Evolutionary conservation across 331 rosid genomes (phyloP).

Genomic region (Quercus phellos): DNA sequence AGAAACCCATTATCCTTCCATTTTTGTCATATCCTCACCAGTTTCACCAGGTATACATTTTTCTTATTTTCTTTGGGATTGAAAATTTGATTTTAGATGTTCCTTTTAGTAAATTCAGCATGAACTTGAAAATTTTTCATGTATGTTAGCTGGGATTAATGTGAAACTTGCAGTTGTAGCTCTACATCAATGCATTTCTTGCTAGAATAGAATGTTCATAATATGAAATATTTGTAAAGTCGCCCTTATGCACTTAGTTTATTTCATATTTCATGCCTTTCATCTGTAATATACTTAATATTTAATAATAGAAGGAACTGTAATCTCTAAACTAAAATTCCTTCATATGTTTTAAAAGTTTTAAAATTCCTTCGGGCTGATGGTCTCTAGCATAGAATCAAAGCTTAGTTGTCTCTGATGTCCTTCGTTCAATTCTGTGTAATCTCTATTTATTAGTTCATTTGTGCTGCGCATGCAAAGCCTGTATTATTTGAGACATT

Average conservation of each 20-base stretch:
- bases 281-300: no score
- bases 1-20: conserved; percentile 65
- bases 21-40: conserved; percentile 77
- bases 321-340: neutral
- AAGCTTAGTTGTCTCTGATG: neutral
- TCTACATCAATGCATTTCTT: neutral
- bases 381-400: neutral
- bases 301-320: neutral
- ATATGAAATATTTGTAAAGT: neutral
- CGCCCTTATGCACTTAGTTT: neutral
- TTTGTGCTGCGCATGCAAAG: neutral
- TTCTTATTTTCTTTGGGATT: conserved; percentile 3
- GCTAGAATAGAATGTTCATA: neutral
- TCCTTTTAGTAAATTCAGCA: conserved; percentile 5
- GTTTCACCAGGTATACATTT: conserved; percentile 63
- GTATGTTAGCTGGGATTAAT: neutral
- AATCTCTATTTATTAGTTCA: neutral
- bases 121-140: neutral
- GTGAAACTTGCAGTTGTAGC: neutral
- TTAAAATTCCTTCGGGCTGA: neutral
- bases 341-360: neutral
- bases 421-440: neutral
- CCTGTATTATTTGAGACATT: no score
- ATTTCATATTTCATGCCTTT: neutral
- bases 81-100: conserved; percentile 9